Evolutionary conservation across 495 filamentous ascomycete species (phyloP), one percentile per base, ranked within the genome.

Genomic region (Penicillium riverlandense): DNA sequence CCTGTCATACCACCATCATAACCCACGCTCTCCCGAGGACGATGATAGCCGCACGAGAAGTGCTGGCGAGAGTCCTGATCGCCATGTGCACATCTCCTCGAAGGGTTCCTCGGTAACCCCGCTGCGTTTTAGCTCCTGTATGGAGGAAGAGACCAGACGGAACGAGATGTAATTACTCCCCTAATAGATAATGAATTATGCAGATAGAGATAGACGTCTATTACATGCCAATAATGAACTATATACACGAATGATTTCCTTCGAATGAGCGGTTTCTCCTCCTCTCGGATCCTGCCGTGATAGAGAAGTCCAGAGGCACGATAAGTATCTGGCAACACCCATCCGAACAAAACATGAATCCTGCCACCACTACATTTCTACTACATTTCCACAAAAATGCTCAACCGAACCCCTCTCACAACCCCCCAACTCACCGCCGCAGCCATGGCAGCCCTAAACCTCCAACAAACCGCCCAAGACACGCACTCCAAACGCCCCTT

Each of bases 401-500:
- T 12, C 13, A 44, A 12, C 29, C 33, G 55, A 0, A 13, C 29
- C 12, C 49, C 47, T 12, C 39, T 53, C 1, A 58, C 49, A 14
- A 34, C 44, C 11, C 6, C 31, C 9, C 65, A 76, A 46, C 63
- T 75, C 27, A 41, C 58, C 15, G 44, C 45, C 4, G 65, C 54
- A 9, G 61, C 72, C 34, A 44, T 64, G 6, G 57, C 55, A 37
- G 68, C 62, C 42, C 61, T 75, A 11, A 45, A 29, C 3, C 61
- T 74, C 29, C 72, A 78, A 54, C 43, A 34, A 43, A 9, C 62
- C 53, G 35, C 65, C 50, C 45, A 67, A 70, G 36, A 63, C 60
- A 11, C 64, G 57, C 58, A 65, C 46, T 52, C 54, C 29, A 77
- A 75, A 49, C 56, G 70, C 22, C 74, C 75, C 4, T 78, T 76